Conservation (phyloP, 2,329 filamentous ascomycete genomes). For the Hortaea werneckii region DNA sequence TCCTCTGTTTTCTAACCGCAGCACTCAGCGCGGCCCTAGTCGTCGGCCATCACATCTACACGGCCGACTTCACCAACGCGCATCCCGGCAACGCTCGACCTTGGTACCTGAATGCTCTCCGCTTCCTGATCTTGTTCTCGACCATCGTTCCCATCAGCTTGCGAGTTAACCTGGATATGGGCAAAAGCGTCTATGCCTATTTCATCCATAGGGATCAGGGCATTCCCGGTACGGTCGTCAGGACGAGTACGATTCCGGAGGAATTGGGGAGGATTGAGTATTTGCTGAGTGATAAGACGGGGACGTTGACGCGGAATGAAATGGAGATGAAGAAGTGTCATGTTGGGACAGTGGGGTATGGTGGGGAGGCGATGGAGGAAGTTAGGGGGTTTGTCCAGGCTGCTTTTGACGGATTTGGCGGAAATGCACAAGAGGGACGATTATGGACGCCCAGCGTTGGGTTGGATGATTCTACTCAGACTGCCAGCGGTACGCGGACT, state of each 20-base stretch:
- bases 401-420: constrained; percentile 52
- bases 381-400: constrained; percentile 78
- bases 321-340: constrained; percentile 93
- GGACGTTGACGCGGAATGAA: constrained; percentile 87
- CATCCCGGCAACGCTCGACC: constrained; percentile 21
- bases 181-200: constrained; percentile 89
- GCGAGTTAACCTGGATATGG: constrained; percentile 92
- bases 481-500: constrained; percentile 55
- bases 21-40: constrained; percentile 80
- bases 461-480: constrained; percentile 39
- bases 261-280: constrained; percentile 95
- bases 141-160: constrained; percentile 97
- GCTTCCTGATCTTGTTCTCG: constrained; percentile 97
- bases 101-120: constrained; percentile 97
- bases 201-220: constrained; percentile 88
- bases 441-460: constrained; percentile 55
- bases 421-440: background rate
- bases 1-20: constrained; percentile 80
- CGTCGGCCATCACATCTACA: constrained; percentile 68
- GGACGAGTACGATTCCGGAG: constrained; percentile 95
- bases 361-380: constrained; percentile 98
- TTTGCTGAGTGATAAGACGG: constrained; percentile 91
- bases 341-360: constrained; percentile 94
- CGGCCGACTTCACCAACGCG: constrained; percentile 42
- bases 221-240: constrained; percentile 84